Evolutionary conservation across 768 basidiomycete species (phyloP), one percentile per base, ranked within the genome.

Genomic region (Collybia mongolica): DNA sequence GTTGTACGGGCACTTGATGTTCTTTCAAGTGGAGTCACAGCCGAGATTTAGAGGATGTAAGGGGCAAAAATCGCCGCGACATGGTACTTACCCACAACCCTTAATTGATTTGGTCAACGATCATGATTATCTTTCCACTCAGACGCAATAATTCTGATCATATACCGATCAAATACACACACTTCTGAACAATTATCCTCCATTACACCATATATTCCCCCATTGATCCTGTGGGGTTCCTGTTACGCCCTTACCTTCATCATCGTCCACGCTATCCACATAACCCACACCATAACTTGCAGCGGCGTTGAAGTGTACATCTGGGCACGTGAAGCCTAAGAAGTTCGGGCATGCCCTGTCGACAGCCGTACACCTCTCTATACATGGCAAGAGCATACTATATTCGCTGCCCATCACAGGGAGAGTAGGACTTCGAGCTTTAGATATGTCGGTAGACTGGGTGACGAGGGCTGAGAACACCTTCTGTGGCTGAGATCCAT

Each of bases 161-260:
- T 24, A 18, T 43, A n/a, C 28, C 19, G 8, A 35, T 46, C 11
- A 17, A 46, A 46, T 32, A 32, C 11, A 32, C 32, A 32, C 32
- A 12, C 32, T 32, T 12, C 32, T 12, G 11, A 20, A 42, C 40
- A 42, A 23, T 42, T 46, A 46, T 6, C 32, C 46, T 42, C 64
- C 59, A 56, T 82, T 85, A 66, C 89, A 93, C 85, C 86, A 91
- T 22, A 89, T 79, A 57, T 88, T 88, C 22, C 90, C 90, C 72
- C 73, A 91, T 46, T 59, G 64, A 64, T 92, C 89, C 61, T 84
- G 81, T 20, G 80, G 71, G 5, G 48, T 63, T 0, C 85, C 84
- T 0, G 82, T 79, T 12, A 59, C 46, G 2, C 88, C 88, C 3
- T 65, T 62, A 0, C 74, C 75, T 41, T 75, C 54, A 32, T 69